Evolutionary conservation across 345 rosid species (phyloP).

Genomic region (Jatropha curcas): DNA sequence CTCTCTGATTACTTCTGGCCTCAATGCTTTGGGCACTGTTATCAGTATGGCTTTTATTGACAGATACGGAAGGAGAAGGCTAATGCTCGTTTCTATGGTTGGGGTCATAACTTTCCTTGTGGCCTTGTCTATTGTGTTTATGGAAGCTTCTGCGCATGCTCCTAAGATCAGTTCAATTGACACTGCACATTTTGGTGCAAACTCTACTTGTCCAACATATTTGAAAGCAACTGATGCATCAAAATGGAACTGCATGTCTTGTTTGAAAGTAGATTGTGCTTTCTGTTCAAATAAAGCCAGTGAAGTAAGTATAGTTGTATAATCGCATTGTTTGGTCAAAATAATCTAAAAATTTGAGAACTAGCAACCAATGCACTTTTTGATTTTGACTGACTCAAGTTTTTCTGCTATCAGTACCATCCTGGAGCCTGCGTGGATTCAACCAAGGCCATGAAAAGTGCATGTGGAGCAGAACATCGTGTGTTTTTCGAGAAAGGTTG

Average conservation of each 20-base stretch:
- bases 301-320: conserved; percentile 32
- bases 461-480: conserved; percentile 40
- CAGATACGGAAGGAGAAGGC: conserved; percentile 69
- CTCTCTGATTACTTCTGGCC: conserved; percentile 80
- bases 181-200: conserved; percentile 46
- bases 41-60: conserved; percentile 77
- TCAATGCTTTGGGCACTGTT: conserved; percentile 74
- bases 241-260: conserved; percentile 68
- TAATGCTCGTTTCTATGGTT: conserved; percentile 77
- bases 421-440: conserved; percentile 74
- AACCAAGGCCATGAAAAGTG: conserved; percentile 22
- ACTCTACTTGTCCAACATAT: conserved; percentile 60
- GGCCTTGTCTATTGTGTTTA: conserved; percentile 50
- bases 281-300: conserved; percentile 48
- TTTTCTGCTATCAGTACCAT: conserved; percentile 34
- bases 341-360: no score
- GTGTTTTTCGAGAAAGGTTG: conserved; percentile 66
- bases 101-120: conserved; percentile 66
- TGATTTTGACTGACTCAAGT: not conserved
- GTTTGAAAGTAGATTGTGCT: conserved; percentile 57
- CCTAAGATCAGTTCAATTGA: conserved; percentile 39
- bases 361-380: no score
- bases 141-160: conserved; percentile 54
- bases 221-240: conserved; percentile 15
- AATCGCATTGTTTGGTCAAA: not conserved